Evolutionary conservation across 164 flowering plant species (phyloP).

Genomic region (Tetrastigma voinierianum): DNA sequence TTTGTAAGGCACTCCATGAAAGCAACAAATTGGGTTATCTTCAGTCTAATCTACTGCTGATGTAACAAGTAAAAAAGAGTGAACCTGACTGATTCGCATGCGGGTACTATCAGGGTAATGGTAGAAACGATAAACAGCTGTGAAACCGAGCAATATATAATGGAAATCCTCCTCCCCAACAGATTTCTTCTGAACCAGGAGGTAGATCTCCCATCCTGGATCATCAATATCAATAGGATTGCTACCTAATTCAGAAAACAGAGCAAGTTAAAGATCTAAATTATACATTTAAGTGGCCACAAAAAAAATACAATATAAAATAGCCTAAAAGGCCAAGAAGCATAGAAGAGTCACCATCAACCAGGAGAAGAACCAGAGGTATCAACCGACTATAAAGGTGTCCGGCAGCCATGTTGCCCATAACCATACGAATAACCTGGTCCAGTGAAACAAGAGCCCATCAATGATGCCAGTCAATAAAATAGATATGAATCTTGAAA

Average conservation of each 20-base stretch:
- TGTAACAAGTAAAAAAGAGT: background rate
- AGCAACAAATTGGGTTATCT: background rate
- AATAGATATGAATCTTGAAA: background rate
- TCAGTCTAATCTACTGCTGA: background rate
- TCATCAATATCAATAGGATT: constrained; percentile 85
- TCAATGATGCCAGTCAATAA: background rate
- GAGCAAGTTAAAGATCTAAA: background rate
- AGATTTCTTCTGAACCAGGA: constrained; percentile 47
- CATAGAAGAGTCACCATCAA: constrained; percentile 61
- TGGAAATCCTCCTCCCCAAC: constrained; percentile 32
- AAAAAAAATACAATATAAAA: background rate
- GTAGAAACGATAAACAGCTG: constrained; percentile 75
- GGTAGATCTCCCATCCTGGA: constrained; percentile 83
- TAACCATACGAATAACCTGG: constrained; percentile 60
- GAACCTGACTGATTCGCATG: constrained; percentile 88
- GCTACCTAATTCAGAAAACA: constrained; percentile 59
- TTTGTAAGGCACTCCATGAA: background rate
- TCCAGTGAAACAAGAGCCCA: constrained; percentile 4
- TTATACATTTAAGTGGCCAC: background rate
- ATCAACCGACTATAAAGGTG: constrained; percentile 74
- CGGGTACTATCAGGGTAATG: constrained; percentile 75
- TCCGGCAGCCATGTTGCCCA: constrained; percentile 56
- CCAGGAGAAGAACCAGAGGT: constrained; percentile 88
- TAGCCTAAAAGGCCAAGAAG: background rate
- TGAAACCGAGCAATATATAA: constrained; percentile 64